Base-by-base conservation (phyloP, 1,284 basidiomycete species). In the Malassezia brasiliensis region DNA sequence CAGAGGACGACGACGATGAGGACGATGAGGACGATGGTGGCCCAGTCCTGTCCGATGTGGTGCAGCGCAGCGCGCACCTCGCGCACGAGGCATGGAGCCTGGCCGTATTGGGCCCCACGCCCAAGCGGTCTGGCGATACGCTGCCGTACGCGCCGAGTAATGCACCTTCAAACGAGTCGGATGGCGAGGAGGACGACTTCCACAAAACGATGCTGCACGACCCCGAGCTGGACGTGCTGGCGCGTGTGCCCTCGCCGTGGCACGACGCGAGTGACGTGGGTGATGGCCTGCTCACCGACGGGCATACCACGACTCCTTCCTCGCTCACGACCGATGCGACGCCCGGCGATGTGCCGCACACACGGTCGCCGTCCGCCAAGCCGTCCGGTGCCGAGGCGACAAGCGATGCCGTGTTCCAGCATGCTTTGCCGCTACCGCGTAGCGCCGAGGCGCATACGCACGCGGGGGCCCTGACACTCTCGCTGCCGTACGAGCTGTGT, bases 151-250 rank as follows among this genome's bases (percentile, higher is more conserved):
- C 22, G 17, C 22, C 35, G 28, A 28, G 41, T 14, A 30, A 11
- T n/a, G 41, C 19, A 17, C 31, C 32, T 8, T 42, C 25, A 25
- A 36, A 35, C 34, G 50, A 52, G 30, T 53, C 52, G 4, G 66
- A 64, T 11, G 62, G 64, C 35, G 68, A 70, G 30, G 68, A 70
- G 44, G 61, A 70, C 31, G 68, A 70, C 56, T 70, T 70, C 45
- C 68, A 70, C 50, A 59, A 63, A 41, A 64, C 65, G n/a, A 70
- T 70, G 68, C 63, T 70, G 20, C 61, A 67, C 35, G 65, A 63
- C 37, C 48, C 28, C 41, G 64, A 68, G 52, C 61, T 68, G 39
- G 66, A 68, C 52, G 55, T 62, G 25, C 63, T 67, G 45, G 58
- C 41, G 53, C 45, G 59, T 51, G 47, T 54, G 45, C 40, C 45